Base-by-base conservation (phyloP, 139 green algal genomes). In the Raphidocelis subcapitata region DNA sequence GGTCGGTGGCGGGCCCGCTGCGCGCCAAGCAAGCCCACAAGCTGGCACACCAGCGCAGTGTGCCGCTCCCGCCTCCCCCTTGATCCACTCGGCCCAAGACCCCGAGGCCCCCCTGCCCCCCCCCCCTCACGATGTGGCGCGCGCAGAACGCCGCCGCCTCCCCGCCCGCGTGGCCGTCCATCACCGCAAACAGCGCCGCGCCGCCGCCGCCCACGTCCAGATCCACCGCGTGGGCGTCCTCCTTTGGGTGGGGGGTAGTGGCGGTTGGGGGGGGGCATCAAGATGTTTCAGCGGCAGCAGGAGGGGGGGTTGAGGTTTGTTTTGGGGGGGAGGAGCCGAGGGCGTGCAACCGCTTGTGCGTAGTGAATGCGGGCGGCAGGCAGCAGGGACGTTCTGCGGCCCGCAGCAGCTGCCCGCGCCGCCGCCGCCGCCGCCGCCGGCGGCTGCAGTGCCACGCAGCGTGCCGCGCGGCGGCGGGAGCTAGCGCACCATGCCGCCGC, bases 111-210 rank as follows among this genome's bases (percentile, higher is more conserved):
- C n/a, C n/a, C n/a, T n/a, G n/a, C n/a, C n/a, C n/a, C n/a, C n/a
- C n/a, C n/a, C n/a, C n/a, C n/a, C 69, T 52, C 21, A 77, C 70
- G 12, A 77, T 54, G 36, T 77, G 70, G 16, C 36, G 54, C 14
- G 70, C 70, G 26, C 70, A 77, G 70, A 47, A 77, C 1, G 70
- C 60, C 26, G 70, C 60, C 46, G 70, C 70, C 32, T 77, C 70
- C 23, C 54, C 62, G 29, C 70, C 70, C 14, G 70, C 70, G 62
- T 77, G 70, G 21, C 70, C 70, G 36, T 77, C 70, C 44, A 77
- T 70, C 32, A 77, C 62, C 1, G 60, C 60, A 70, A 77, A 77
- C 3, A 77, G 47, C 20, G 70, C 60, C 16, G 70, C 70, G 55
- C 5, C 5, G 31, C 41, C 28, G 24, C 21, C 47, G 54, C 70